Conservation (phyloP, 371 early-diverging fungal genomes). For the Rhizopus arrhizus region DNA sequence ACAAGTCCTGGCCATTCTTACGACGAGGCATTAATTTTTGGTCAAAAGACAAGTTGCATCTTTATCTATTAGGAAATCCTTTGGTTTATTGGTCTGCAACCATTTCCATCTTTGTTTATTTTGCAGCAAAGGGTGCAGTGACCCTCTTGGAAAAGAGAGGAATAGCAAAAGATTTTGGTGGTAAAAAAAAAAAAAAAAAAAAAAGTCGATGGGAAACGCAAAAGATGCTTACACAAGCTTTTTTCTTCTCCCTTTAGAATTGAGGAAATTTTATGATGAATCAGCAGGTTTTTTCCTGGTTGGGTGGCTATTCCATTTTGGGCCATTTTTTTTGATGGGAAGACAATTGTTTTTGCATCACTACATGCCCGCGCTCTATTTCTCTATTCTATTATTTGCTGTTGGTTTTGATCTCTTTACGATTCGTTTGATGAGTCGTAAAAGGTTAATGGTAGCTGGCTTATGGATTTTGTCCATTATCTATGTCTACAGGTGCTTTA, state of each 20-base stretch:
- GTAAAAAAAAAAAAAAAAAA: slow-evolving; percentile 25
- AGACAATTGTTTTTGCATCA: slow-evolving; percentile 97
- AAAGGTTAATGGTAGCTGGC: slow-evolving; percentile 54
- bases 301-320: slow-evolving; percentile 92
- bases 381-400: slow-evolving; percentile 75
- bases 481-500: slow-evolving; percentile 65
- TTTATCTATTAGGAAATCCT: slow-evolving; percentile 98
- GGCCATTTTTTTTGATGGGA: slow-evolving; percentile 97
- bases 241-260: slow-evolving; percentile 21
- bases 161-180: slow-evolving; percentile 59
- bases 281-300: slow-evolving; percentile 84
- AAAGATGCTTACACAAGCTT: too few species aligned
- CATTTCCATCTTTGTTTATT: slow-evolving; percentile 63
- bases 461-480: slow-evolving; percentile 54
- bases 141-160: slow-evolving; percentile 78
- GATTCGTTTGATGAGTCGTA: slow-evolving; percentile 50
- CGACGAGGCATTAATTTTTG: slow-evolving; percentile 94
- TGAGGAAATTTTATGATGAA: slow-evolving; percentile 61
- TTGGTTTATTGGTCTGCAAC: slow-evolving; percentile 88
- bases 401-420: slow-evolving; percentile 81
- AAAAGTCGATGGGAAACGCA: background rate
- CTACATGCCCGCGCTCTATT: slow-evolving; percentile 94
- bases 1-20: slow-evolving; percentile 84
- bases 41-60: slow-evolving; percentile 73
- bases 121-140: slow-evolving; percentile 62